Evolutionary conservation across 192 early-diverging fungal genomes (phyloP).

Genomic region (Rhizophagus sp.): DNA sequence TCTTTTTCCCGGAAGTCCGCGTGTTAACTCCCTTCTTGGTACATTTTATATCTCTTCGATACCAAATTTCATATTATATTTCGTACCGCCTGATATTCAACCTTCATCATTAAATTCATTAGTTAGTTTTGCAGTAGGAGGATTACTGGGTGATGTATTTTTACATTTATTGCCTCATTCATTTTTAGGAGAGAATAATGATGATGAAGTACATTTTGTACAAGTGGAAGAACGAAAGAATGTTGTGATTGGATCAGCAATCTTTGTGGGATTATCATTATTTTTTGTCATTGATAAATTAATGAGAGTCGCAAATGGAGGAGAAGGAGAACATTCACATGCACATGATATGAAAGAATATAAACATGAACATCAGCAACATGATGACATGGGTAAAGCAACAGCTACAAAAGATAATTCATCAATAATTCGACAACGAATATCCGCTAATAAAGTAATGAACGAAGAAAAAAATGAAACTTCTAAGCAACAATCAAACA

Average conservation of each 20-base stretch:
- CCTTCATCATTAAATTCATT: conserved; percentile 66
- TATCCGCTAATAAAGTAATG: conserved; percentile 31
- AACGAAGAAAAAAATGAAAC: conserved; percentile 35
- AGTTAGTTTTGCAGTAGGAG: conserved; percentile 87
- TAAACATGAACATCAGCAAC: conserved; percentile 45
- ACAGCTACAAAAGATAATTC: not conserved
- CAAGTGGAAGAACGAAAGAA: conserved; percentile 53
- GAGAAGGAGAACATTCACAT: conserved; percentile 62
- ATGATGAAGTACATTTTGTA: conserved; percentile 40
- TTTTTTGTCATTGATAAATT: conserved; percentile 85
- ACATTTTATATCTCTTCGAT: conserved; percentile 83
- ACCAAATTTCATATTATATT: conserved; percentile 77
- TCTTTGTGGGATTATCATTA: conserved; percentile 73
- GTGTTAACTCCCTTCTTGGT: conserved; percentile 67
- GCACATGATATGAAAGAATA: conserved; percentile 53
- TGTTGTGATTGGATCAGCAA: conserved; percentile 69
- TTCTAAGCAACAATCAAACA: conserved; percentile 40
- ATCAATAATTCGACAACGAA: conserved; percentile 3
- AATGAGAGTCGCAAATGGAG: conserved; percentile 74
- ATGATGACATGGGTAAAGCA: conserved; percentile 23
- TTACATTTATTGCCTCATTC: conserved; percentile 81
- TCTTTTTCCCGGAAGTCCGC: conserved; percentile 57
- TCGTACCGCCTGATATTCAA: conserved; percentile 67
- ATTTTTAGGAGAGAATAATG: conserved; percentile 57
- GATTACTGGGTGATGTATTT: conserved; percentile 82